Percentiles rank a stretch among this genome's conserved stretches.
phyloP scores from a whole-genome alignment of 2,329 filamentous ascomycete species.

The Catunica adiposa region DNA sequence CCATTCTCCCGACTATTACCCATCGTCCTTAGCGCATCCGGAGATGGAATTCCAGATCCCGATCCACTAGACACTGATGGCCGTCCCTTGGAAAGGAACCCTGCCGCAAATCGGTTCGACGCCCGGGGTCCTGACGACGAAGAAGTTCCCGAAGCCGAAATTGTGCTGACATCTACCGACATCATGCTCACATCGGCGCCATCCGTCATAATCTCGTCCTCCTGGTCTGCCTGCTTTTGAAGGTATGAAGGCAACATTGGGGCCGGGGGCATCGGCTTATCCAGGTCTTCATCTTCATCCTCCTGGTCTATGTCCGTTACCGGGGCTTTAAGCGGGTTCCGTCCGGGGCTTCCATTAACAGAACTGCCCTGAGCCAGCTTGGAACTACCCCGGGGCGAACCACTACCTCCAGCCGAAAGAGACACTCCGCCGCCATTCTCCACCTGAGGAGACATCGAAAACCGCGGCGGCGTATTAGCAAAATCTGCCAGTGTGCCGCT shows the following conservation, averaged over 20 bases:
- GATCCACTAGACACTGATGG: conserved; percentile 8
- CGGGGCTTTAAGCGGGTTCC: conserved; percentile 14
- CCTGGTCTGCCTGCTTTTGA: background rate
- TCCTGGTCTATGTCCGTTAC: background rate
- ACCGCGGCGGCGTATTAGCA: conserved; percentile 55
- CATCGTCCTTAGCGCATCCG: conserved; percentile 10
- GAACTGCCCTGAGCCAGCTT: background rate
- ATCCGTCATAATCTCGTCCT: conserved; percentile 6
- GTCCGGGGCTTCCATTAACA: background rate
- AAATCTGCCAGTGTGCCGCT: conserved; percentile 78
- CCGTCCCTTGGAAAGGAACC: conserved; percentile 10
- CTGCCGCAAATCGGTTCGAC: conserved; percentile 12
- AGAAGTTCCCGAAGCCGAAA: conserved; percentile 1
- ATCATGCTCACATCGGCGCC: conserved; percentile 10
- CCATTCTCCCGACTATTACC: conserved; percentile 2
- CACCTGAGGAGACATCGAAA: conserved; percentile 10
- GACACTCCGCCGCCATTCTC: background rate
- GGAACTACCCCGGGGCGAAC: background rate
- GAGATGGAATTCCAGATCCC: conserved; percentile 7
- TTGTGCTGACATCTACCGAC: conserved; percentile 11
- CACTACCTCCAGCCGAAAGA: background rate
- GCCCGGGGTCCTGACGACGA: background rate
- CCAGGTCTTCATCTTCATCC: conserved; percentile 9
- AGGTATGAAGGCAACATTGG: conserved; percentile 12
- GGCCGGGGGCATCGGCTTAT: conserved; percentile 10